Evolutionary conservation across 352 stramenopile species (phyloP).

Genomic region (Phytophthora sp.): DNA sequence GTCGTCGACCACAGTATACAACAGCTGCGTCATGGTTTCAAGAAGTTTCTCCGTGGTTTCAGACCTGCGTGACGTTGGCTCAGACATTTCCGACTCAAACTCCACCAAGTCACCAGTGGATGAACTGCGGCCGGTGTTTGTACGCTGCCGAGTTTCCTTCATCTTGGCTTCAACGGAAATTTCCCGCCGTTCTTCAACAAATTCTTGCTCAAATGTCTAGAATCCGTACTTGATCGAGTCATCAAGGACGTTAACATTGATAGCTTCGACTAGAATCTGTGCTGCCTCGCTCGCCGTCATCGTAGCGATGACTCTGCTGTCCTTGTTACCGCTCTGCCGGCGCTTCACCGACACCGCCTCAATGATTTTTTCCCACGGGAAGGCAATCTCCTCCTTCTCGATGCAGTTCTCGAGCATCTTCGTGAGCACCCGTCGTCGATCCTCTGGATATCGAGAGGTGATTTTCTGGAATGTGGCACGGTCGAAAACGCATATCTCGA

Average conservation of each 20-base stretch:
- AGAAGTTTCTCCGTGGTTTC: too few relatives aligned
- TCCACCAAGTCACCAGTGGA: too few relatives aligned
- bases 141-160: too few relatives aligned
- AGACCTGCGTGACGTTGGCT: too few relatives aligned
- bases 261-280: constrained; percentile 19
- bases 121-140: too few relatives aligned
- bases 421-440: constrained; percentile 17
- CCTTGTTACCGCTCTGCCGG: not conserved
- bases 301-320: constrained; percentile 6
- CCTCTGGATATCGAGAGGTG: constrained; percentile 16
- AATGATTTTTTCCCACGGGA: constrained; percentile 18
- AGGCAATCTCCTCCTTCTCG: constrained; percentile 15
- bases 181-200: too few relatives aligned
- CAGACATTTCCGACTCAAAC: too few relatives aligned
- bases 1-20: too few relatives aligned
- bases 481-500: constrained; percentile 33
- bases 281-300: constrained; percentile 13
- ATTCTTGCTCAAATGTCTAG: too few relatives aligned
- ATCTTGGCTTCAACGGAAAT: too few relatives aligned
- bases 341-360: too few relatives aligned
- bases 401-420: constrained; percentile 22
- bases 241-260: constrained; percentile 20
- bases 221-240: constrained; percentile 32
- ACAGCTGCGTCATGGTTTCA: too few relatives aligned
- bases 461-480: constrained; percentile 14